Percentiles rank a stretch among this genome's conserved stretches.
phyloP scores from a whole-genome alignment of 352 stramenopile genomes.

The Pythium oligandrum region DNA sequence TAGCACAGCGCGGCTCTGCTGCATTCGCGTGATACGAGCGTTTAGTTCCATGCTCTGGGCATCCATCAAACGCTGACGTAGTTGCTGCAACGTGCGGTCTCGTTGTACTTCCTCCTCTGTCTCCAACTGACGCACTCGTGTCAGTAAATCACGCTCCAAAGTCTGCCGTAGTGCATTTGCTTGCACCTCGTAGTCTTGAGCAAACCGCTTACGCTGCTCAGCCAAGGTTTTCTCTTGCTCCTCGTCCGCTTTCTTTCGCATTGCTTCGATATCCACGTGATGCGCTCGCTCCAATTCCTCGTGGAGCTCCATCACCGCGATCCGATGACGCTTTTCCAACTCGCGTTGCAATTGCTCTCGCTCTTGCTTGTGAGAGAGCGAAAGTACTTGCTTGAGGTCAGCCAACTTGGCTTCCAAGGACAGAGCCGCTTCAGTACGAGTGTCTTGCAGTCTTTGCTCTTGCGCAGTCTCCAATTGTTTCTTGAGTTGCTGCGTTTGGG shows the following conservation, averaged over 20 bases:
- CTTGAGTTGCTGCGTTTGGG: slow-evolving; percentile 53
- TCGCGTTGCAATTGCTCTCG: slow-evolving; percentile 29
- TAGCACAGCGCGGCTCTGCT: slow-evolving; percentile 36
- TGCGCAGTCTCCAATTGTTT: slow-evolving; percentile 34
- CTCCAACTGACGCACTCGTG: slow-evolving; percentile 34
- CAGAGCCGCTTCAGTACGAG: slow-evolving; percentile 20
- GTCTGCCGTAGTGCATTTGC: slow-evolving; percentile 23
- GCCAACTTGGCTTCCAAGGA: slow-evolving; percentile 30
- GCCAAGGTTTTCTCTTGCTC: slow-evolving; percentile 6
- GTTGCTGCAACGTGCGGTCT: slow-evolving; percentile 29
- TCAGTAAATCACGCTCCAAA: slow-evolving; percentile 35
- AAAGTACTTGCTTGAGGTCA: slow-evolving; percentile 40
- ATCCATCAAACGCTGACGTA: slow-evolving; percentile 24
- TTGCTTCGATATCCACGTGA: slow-evolving; percentile 15
- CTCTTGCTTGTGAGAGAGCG: slow-evolving; percentile 30
- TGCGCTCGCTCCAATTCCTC: slow-evolving; percentile 35
- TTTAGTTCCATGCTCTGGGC: slow-evolving; percentile 34
- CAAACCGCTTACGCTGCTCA: too few species aligned
- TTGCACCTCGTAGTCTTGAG: slow-evolving; percentile 16
- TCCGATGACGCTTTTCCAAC: slow-evolving; percentile 39
- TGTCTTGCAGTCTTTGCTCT: slow-evolving; percentile 26
- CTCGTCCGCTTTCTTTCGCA: slow-evolving; percentile 23
- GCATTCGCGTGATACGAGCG: slow-evolving; percentile 32
- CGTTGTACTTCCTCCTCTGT: slow-evolving; percentile 34
- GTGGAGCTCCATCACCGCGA: slow-evolving; percentile 47